A percentile compares a stretch with the other conserved stretches of the same genome.
phyloP scores from a whole-genome alignment of 2,329 filamentous ascomycete genomes.

The Aspergillus ruber region DNA sequence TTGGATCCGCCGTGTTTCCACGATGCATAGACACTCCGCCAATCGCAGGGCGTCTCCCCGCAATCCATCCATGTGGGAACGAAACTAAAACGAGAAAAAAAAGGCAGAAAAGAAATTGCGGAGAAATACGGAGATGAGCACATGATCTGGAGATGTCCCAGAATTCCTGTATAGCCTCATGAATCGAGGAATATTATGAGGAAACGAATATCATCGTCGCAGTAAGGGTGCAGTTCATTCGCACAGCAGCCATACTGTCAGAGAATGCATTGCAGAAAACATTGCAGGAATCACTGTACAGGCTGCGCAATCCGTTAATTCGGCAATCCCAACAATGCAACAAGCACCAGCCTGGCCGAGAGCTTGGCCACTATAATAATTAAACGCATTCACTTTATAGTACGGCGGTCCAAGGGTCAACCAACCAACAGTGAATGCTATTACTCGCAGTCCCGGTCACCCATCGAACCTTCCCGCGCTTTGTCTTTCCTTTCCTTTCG shows the following conservation, averaged over 20 bases:
- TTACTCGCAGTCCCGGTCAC: background rate
- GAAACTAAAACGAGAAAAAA: background rate
- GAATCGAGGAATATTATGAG: background rate
- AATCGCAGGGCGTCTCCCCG: background rate
- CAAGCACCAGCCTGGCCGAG: background rate
- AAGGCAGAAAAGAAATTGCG: background rate
- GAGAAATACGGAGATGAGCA: background rate
- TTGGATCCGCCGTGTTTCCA: background rate
- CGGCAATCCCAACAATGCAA: background rate
- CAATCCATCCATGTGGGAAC: background rate
- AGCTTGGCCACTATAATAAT: no score
- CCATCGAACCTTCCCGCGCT: background rate
- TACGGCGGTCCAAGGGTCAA: background rate
- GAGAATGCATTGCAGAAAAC: background rate
- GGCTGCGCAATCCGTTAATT: background rate
- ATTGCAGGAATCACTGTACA: background rate
- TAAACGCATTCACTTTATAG: background rate
- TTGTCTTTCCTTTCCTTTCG: background rate
- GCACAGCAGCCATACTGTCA: background rate
- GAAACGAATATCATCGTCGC: no score
- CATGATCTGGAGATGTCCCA: background rate
- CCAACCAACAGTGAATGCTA: background rate
- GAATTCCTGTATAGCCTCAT: background rate
- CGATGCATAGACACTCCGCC: background rate
- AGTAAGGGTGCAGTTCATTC: no score